Evolutionary conservation across 352 stramenopile species (phyloP).

Genomic region (Blastocystis hominis): DNA sequence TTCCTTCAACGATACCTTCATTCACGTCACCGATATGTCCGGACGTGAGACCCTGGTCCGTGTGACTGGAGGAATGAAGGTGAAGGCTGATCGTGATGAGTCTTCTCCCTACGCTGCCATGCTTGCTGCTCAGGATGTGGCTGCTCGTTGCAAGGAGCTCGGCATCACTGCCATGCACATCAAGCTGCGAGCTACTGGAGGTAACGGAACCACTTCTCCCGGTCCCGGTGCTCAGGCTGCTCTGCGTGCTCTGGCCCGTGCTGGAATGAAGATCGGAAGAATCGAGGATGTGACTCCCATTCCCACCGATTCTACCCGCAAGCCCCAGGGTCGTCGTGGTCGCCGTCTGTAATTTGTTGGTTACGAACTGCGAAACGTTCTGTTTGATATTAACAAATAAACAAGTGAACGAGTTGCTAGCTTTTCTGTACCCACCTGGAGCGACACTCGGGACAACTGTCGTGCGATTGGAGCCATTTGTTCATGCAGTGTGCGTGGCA

Average conservation of each 20-base stretch:
- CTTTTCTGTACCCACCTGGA: constrained; percentile 15
- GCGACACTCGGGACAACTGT: constrained; percentile 17
- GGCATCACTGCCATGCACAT: constrained; percentile 98
- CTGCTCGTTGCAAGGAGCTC: constrained; percentile 86
- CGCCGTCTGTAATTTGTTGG: constrained; percentile 84
- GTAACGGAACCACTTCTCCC: constrained; percentile 92
- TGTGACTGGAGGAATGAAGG: constrained; percentile 99
- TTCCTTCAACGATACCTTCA: constrained; percentile 99
- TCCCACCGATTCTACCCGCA: constrained; percentile 93
- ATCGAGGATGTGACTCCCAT: constrained; percentile 99
- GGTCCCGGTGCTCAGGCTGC: constrained; percentile 94
- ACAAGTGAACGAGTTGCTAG: background rate
- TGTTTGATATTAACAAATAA: constrained; percentile 9
- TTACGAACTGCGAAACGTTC: constrained; percentile 24
- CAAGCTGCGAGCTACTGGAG: constrained; percentile 97
- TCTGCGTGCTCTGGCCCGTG: constrained; percentile 91
- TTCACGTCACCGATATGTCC: constrained; percentile 98
- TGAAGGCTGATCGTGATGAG: constrained; percentile 99
- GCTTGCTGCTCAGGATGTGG: constrained; percentile 97
- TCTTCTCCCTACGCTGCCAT: constrained; percentile 97
- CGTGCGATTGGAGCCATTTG: constrained; percentile 38
- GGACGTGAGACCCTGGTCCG: constrained; percentile 96
- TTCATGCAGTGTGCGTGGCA: constrained; percentile 27
- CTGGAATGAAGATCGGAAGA: constrained; percentile 98
- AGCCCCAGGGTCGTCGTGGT: constrained; percentile 95